phyloP scores from a whole-genome alignment of 441 rosid species.

The Bruguiera hainesii region DNA sequence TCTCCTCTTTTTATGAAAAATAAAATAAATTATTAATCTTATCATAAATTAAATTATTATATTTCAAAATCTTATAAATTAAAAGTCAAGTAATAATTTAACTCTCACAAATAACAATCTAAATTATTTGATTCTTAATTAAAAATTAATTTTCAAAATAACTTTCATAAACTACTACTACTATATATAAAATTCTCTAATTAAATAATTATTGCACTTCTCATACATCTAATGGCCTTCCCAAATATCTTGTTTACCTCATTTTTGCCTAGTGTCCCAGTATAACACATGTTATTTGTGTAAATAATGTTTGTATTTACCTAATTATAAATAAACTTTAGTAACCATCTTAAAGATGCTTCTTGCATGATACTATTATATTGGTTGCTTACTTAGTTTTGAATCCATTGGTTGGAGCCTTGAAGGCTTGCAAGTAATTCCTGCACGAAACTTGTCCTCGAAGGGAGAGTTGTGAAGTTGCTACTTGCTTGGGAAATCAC shows the following conservation, averaged over 20 bases:
- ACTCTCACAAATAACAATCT: too few species aligned
- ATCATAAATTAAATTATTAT: too few species aligned
- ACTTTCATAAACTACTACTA: too few species aligned
- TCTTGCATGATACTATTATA: slow-evolving; percentile 4
- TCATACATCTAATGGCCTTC: slow-evolving; percentile 54
- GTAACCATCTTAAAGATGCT: neutral
- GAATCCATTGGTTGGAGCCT: neutral
- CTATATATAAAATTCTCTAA: neutral
- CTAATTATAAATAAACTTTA: slow-evolving; percentile 6
- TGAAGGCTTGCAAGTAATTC: neutral
- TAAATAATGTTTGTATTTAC: neutral
- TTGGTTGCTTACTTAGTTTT: slow-evolving; percentile 4
- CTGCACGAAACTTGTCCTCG: neutral
- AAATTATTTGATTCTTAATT: too few species aligned
- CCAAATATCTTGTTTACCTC: slow-evolving; percentile 42
- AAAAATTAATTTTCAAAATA: too few species aligned
- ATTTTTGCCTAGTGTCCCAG: too few species aligned
- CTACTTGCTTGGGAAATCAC: too few species aligned
- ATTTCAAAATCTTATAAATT: too few species aligned
- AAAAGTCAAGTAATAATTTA: too few species aligned
- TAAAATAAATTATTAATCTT: too few species aligned
- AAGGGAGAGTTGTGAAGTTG: too few species aligned
- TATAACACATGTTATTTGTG: neutral
- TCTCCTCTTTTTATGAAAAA: too few species aligned
- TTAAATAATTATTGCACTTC: slow-evolving; percentile 63